These are phyloP conservation scores for Astraeus odoratus DNA, from an alignment of 768 basidiomycete genomes.

Conservation along the genomic window DNA sequence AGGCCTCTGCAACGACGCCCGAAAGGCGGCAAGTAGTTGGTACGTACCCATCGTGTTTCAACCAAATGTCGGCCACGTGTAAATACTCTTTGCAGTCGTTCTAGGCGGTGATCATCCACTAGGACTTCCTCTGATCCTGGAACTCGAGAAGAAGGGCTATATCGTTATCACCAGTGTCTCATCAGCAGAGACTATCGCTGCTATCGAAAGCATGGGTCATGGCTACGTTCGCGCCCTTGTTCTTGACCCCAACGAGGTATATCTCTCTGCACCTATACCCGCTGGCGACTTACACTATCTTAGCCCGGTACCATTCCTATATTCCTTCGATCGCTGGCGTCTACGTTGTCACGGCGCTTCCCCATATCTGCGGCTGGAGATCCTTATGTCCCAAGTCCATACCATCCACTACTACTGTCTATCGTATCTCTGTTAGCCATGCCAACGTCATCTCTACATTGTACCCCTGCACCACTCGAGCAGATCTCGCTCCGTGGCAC, in stretches of 20 bases:
- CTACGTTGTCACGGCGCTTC: constrained; percentile 76
- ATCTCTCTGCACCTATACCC: constrained; percentile 8
- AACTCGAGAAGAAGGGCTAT: constrained; percentile 72
- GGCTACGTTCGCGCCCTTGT: constrained; percentile 81
- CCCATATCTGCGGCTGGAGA: constrained; percentile 76
- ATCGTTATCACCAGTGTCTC: constrained; percentile 79
- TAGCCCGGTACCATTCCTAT: constrained; percentile 66
- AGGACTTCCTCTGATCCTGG: constrained; percentile 64
- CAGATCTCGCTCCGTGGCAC: constrained; percentile 54
- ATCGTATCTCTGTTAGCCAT: constrained; percentile 72
- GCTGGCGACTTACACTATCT: not conserved
- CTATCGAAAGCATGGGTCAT: constrained; percentile 56
- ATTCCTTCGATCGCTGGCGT: constrained; percentile 76
- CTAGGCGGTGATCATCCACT: constrained; percentile 74
- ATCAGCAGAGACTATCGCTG: constrained; percentile 55
- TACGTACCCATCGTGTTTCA: constrained; percentile 14
- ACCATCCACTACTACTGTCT: constrained; percentile 68
- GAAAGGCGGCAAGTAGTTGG: constrained; percentile 43
- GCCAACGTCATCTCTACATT: constrained; percentile 29
- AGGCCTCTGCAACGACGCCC: constrained; percentile 21
- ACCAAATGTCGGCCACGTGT: not conserved
- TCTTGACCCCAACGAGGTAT: constrained; percentile 71
- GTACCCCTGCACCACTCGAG: constrained; percentile 56
- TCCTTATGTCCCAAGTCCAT: constrained; percentile 61
- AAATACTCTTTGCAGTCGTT: constrained; percentile 43